Conservation (phyloP, 306 rosid genomes). For the Alnus rubra region DNA sequence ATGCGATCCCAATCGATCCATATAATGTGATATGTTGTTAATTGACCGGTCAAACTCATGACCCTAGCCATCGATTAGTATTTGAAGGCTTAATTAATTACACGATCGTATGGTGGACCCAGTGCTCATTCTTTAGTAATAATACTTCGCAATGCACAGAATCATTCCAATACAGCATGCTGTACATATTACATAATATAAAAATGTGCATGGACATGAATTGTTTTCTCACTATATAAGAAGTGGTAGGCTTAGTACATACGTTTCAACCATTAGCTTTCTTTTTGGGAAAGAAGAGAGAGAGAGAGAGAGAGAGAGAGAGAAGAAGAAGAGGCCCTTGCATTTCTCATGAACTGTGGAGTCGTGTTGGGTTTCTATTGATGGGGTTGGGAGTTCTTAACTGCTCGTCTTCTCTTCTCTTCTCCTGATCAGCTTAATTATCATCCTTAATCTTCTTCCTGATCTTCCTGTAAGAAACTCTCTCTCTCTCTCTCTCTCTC, state of each 20-base stretch:
- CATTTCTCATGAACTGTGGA: slow-evolving; percentile 96
- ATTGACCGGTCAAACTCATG: slow-evolving; percentile 23
- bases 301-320: slow-evolving; percentile 6
- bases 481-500: neutral
- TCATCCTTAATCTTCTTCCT: slow-evolving; percentile 18
- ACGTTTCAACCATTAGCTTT: slow-evolving; percentile 55
- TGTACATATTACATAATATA: neutral
- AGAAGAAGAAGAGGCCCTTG: slow-evolving; percentile 34
- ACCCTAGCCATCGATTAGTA: neutral
- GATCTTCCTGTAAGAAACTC: neutral
- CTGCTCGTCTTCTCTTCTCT: slow-evolving; percentile 95
- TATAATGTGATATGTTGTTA: neutral
- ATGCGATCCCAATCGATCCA: too few relatives aligned
- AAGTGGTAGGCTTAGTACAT: slow-evolving; percentile 38
- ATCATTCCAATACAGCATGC: too few relatives aligned
- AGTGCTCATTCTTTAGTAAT: neutral
- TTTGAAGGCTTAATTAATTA: neutral
- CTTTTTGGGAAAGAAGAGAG: neutral
- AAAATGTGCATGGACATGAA: slow-evolving; percentile 31
- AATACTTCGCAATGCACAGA: too few relatives aligned
- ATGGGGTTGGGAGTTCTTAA: slow-evolving; percentile 99
- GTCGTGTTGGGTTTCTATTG: slow-evolving; percentile 99
- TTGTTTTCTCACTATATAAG: slow-evolving; percentile 20
- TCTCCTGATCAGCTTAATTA: neutral
- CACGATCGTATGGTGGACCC: slow-evolving; percentile 23